phyloP scores from a whole-genome alignment of 305 asterid genomes.

The Coffea humblotiana region DNA sequence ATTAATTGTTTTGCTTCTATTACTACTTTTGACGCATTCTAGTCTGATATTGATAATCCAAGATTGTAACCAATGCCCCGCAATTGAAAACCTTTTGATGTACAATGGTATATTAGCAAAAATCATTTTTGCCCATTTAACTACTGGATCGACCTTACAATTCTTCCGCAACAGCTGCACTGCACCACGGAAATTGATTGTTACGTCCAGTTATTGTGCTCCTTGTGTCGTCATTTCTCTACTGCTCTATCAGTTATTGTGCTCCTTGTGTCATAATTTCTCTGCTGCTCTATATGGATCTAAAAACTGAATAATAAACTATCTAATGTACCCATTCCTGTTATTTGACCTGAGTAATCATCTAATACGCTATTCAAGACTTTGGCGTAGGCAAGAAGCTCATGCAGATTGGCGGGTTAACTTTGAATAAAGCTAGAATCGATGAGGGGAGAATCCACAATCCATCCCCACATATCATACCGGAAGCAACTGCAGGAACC shows the following conservation, averaged over 20 bases:
- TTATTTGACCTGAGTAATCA: background rate
- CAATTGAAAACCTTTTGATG: too few species aligned
- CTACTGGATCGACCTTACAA: background rate
- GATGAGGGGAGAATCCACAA: slow-evolving; percentile 82
- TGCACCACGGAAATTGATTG: too few species aligned
- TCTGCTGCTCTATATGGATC: too few species aligned
- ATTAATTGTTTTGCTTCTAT: too few species aligned
- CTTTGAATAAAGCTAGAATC: slow-evolving; percentile 58
- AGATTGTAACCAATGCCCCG: too few species aligned
- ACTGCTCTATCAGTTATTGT: too few species aligned
- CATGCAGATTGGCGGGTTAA: slow-evolving; percentile 80
- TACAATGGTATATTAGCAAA: too few species aligned
- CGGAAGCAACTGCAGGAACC: slow-evolving; percentile 86
- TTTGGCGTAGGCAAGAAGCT: slow-evolving; percentile 42
- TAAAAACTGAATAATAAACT: too few species aligned
- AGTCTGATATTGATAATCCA: too few species aligned
- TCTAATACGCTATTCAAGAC: slow-evolving; percentile 9
- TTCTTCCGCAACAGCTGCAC: too few species aligned
- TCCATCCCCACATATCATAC: slow-evolving; percentile 86
- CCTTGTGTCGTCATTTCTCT: background rate
- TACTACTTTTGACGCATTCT: too few species aligned
- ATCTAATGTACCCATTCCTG: background rate
- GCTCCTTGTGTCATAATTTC: background rate
- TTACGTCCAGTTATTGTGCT: too few species aligned
- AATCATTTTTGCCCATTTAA: background rate